Base-by-base conservation (phyloP, 805 yeast genomes). In the Wickerhamomyces hampshirensis region DNA sequence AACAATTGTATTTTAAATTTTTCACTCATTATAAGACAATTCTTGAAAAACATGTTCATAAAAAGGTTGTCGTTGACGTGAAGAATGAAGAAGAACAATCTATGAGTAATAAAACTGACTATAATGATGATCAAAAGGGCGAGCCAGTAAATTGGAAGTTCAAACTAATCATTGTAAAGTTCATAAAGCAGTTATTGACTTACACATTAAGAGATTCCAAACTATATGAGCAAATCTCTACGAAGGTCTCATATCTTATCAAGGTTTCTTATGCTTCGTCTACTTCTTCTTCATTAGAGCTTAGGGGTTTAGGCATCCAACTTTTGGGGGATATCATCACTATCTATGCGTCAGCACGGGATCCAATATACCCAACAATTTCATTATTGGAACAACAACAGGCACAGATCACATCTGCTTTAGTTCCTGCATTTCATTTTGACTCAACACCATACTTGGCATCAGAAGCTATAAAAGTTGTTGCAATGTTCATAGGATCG, bases 391-490 rank as follows among this genome's bases (percentile, higher is more conserved):
- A 85, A 46, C 97, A 89, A 59, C 95, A 84, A 51, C 96, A 93
- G 51, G 98, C 98, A 0, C 96, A 87, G 49, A 85, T 93, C 8
- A 80, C 85, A 8, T 81, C 95, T 39, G 95, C 98, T 0, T 67
- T 91, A 38, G 73, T 87, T 33, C 96, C 97, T 0, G 86, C 95
- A 9, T 91, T 93, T 60, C 72, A 71, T 23, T 65, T 71, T 4
- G 89, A 80, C 14, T 80, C 88, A 38, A 79, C 82, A 10, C 76
- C 94, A 1, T 72, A 73, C 26, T 71, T 87, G 1, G 88, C 91
- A 1, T 74, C 84, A 16, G 74, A 73, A 35, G 96, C 96, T 0
- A 73, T 91, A 24, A 74, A 75, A 28, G 83, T 88, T 2, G 76
- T 84, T 26, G 88, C 95, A 0, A 79, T 78, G 37, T 79, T 91